Base-by-base conservation (phyloP, 768 basidiomycete genomes). In the Fomitopsis pulvina region DNA sequence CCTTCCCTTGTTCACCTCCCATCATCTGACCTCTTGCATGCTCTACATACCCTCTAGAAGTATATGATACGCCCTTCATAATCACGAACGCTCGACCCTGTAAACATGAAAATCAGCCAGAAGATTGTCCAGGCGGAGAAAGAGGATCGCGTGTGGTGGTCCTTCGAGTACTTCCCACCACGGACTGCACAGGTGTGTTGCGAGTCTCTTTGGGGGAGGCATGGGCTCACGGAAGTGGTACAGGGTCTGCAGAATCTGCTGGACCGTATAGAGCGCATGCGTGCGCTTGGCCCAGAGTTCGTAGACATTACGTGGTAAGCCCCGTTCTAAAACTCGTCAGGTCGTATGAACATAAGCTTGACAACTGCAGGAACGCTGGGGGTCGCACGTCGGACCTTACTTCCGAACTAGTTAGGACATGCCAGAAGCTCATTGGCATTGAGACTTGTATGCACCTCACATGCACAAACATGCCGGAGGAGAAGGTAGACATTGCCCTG, bases 371-470 rank as follows among this genome's bases (percentile, higher is more conserved):
- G 93, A 95, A 95, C 71, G 94, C 94, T 47, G 94, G 94, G 48
- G 94, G 94, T 47, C 80, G 93, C 53, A 95, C 93, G 29, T 95
- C 93, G 38, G 94, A 96, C 61, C 70, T 97, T 50, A 95, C 94
- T 10, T 83, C 89, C 4, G 90, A 93, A 60, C 82, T 97, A 73
- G 91, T 96, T 53, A 92, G 92, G 69, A 91, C 88, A 37, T 95
- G 93, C 64, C 93, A 97, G 69, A 77, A 87, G 41, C 68, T 90
- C 32, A 90, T 98, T 66, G 96, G 94, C 0, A 76, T 98, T 21
- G 93, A 98, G 70, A 95, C 93, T 25, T 97, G 93, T 71, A 92
- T 99, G 92, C 96, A 99, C 69, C 68, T 99, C 57, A 98, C 95
- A 40, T 98, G 96, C 64, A 98, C 96, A 44, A 96, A 95, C 70